Conservation (phyloP, 2,329 filamentous ascomycete species). For the Beauveria pseudobassiana region DNA sequence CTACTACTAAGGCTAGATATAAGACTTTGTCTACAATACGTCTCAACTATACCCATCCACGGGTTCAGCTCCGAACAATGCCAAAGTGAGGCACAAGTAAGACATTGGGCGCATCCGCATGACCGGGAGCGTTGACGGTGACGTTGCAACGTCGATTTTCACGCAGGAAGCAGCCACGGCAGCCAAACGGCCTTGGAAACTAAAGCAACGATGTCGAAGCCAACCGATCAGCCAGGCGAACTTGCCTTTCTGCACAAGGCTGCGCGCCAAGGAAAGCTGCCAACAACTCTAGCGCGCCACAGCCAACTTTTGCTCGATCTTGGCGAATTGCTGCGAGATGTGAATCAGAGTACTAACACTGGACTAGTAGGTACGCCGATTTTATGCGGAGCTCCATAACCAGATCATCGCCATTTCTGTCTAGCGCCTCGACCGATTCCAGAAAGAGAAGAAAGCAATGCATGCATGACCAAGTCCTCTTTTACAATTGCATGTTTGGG, state of each 20-base stretch:
- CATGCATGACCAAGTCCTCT: neutral
- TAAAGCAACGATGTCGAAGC: neutral
- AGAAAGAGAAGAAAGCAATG: neutral
- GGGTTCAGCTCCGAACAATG: neutral
- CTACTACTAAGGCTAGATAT: slow-evolving; percentile 10
- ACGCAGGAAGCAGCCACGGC: neutral
- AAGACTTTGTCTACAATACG: slow-evolving; percentile 5
- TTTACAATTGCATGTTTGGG: neutral
- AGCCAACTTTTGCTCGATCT: no score
- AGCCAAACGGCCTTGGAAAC: no score
- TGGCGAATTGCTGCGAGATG: no score
- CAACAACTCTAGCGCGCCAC: no score
- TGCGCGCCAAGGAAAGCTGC: no score
- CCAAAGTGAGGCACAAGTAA: neutral
- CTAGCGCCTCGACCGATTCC: neutral
- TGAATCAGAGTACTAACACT: no score
- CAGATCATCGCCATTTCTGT: no score
- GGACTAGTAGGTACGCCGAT: no score
- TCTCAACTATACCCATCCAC: slow-evolving; percentile 1
- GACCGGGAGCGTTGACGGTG: neutral
- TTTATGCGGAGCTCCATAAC: no score
- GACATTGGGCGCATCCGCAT: neutral
- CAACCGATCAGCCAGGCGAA: neutral
- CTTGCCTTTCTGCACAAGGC: no score
- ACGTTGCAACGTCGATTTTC: neutral